Evolutionary conservation across 495 filamentous ascomycete genomes (phyloP).

Genomic region (Sabuloglossum arenarium): DNA sequence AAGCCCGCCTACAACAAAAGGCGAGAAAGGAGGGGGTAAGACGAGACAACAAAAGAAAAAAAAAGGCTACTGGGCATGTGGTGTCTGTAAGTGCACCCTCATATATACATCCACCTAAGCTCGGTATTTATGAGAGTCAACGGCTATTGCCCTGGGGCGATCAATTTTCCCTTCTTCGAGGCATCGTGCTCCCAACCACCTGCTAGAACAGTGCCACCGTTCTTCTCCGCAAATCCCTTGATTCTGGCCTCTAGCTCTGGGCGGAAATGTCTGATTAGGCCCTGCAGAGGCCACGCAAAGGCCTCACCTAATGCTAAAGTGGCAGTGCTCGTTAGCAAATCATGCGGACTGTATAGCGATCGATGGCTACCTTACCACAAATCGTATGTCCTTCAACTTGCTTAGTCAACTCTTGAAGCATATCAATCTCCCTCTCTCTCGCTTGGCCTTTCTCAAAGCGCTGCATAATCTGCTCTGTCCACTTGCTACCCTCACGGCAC

Average conservation of each 20-base stretch:
- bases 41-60: too few relatives aligned
- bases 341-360: neutral
- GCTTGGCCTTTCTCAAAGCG: constrained; percentile 82
- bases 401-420: constrained; percentile 97
- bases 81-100: too few relatives aligned
- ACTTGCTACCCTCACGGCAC: constrained; percentile 91
- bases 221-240: constrained; percentile 44
- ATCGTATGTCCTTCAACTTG: constrained; percentile 99
- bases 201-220: constrained; percentile 50
- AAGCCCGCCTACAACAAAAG: too few relatives aligned
- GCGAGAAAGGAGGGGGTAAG: too few relatives aligned
- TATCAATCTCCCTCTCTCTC: constrained; percentile 84
- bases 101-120: too few relatives aligned
- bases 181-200: constrained; percentile 76
- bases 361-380: constrained; percentile 37
- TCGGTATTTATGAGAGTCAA: too few relatives aligned
- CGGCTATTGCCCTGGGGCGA: constrained; percentile 64
- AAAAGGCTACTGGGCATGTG: too few relatives aligned
- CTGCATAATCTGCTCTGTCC: constrained; percentile 97
- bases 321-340: neutral
- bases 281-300: constrained; percentile 96
- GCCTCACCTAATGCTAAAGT: constrained; percentile 67
- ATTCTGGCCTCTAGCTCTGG: constrained; percentile 86
- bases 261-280: constrained; percentile 91
- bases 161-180: constrained; percentile 53